Base-by-base conservation (phyloP, 768 basidiomycete species). In the Pisolithus orientalis region DNA sequence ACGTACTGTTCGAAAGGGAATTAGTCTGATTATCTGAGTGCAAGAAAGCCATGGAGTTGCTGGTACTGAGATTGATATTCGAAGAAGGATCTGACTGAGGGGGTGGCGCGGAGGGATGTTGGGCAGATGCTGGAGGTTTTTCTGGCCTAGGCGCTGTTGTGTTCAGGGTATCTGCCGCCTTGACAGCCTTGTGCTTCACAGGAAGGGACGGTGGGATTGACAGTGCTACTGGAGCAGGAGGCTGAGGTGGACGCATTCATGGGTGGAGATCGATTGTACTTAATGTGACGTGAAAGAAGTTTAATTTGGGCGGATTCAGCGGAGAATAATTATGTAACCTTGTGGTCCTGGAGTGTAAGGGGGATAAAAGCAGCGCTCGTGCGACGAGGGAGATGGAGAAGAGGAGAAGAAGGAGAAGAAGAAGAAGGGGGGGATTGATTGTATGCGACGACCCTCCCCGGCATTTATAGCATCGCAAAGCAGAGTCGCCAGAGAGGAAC, bases 221-320 rank as follows among this genome's bases (percentile, higher is more conserved):
- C 10, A 8, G 11, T 27, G 21, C n/a, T 43, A 14, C 25, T 43
- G 54, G 57, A 39, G 59, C 57, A 59, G 58, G 54, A 47, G 59
- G 44, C 53, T 62, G 66, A 52, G 62, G 53, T 48, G 63, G 60
- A 59, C 55, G 50, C 34, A 44, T 44, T 52, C 68, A 69, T 69
- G 54, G 53, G 27, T 57, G 62, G 39, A 62, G 57, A 63, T 67
- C 65, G 16, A 32, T 14, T 31, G 54, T 16, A 52, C 57, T 55
- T 47, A 21, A 57, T 53, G 3, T 29, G 46, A 54, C 53, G 50
- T 54, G 45, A 47, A 44, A 49, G 58, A 54, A 47, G 49, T 31
- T 47, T 52, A 52, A 53, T 46, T 14, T 44, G 55, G 44, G 58
- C 37, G 37, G 44, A 39, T 46, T 34, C 53, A 55, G 45, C 49